These are phyloP conservation scores for Phytophthora citricola DNA, from an alignment of 352 stramenopile genomes.

Conservation along the genomic window DNA sequence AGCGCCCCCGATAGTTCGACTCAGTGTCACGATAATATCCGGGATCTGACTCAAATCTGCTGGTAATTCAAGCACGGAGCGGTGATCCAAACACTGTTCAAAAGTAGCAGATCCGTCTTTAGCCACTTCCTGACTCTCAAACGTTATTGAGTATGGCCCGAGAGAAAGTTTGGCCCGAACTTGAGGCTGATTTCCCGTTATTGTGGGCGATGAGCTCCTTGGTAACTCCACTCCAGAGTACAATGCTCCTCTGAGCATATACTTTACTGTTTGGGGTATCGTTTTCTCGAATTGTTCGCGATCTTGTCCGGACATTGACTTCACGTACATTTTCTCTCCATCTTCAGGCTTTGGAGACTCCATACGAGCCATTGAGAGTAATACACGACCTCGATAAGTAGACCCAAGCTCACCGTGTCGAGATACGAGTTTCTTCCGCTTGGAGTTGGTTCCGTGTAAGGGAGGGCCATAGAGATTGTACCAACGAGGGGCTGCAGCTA, in stretches of 20 bases:
- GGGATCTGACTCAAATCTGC: slow-evolving; percentile 75
- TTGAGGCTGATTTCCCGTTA: slow-evolving; percentile 30
- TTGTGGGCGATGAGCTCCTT: slow-evolving; percentile 4
- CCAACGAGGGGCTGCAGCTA: slow-evolving; percentile 54
- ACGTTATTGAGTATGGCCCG: slow-evolving; percentile 51
- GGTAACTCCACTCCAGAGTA: slow-evolving; percentile 70
- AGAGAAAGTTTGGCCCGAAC: slow-evolving; percentile 61
- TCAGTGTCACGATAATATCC: slow-evolving; percentile 74
- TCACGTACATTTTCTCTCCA: slow-evolving; percentile 67
- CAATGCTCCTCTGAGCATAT: slow-evolving; percentile 64
- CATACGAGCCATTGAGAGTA: slow-evolving; percentile 81
- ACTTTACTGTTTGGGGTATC: slow-evolving; percentile 64
- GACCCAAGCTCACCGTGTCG: slow-evolving; percentile 74
- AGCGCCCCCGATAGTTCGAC: slow-evolving; percentile 42
- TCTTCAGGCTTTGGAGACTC: slow-evolving; percentile 45
- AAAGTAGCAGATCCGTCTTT: slow-evolving; percentile 60
- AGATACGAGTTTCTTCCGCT: slow-evolving; percentile 56
- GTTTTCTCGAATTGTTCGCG: slow-evolving; percentile 20
- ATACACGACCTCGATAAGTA: slow-evolving; percentile 79
- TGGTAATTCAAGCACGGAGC: slow-evolving; percentile 54
- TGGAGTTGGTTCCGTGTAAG: slow-evolving; percentile 57
- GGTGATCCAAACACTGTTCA: slow-evolving; percentile 57
- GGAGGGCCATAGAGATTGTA: slow-evolving; percentile 90
- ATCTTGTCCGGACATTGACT: slow-evolving; percentile 46
- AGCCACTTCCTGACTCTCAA: slow-evolving; percentile 55